A percentile compares a stretch with the other conserved stretches of the same genome.
phyloP scores from a whole-genome alignment of 345 rosid genomes.

The Citrus medica region DNA sequence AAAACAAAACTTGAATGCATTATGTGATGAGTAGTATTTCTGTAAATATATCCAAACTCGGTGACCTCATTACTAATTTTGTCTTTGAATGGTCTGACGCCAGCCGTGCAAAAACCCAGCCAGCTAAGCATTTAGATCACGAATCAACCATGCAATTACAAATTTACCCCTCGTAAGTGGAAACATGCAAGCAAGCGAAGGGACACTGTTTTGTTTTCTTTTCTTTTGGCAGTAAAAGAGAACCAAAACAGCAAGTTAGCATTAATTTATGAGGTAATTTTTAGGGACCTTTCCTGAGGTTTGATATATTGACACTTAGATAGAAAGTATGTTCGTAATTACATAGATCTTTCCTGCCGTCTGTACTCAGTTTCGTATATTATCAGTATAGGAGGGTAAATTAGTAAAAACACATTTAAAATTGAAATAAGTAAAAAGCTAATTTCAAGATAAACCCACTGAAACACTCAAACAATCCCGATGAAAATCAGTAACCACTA shows the following conservation, averaged over 20 bases:
- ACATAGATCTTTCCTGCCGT: too few species aligned
- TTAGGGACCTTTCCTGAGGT: too few species aligned
- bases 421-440: too few species aligned
- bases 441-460: too few species aligned
- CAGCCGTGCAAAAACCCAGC: constrained; percentile 4
- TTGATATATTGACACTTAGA: too few species aligned
- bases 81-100: neutral
- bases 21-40: constrained; percentile 1
- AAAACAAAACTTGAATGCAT: neutral
- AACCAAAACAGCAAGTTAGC: neutral
- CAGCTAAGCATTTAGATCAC: constrained; percentile 6
- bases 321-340: too few species aligned
- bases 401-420: too few species aligned
- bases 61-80: constrained; percentile 20
- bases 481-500: too few species aligned
- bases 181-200: neutral
- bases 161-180: constrained; percentile 5
- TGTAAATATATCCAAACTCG: neutral
- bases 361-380: too few species aligned
- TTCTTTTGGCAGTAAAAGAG: neutral
- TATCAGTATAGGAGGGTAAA: too few species aligned
- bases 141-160: neutral
- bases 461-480: too few species aligned
- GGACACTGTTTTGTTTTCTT: constrained; percentile 8
- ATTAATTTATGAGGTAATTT: neutral